A percentile compares a stretch with the other conserved stretches of the same genome.
Evolutionary conservation across 1,139 yeast species (phyloP).

Genomic region (Insectozyma bohioensis): DNA sequence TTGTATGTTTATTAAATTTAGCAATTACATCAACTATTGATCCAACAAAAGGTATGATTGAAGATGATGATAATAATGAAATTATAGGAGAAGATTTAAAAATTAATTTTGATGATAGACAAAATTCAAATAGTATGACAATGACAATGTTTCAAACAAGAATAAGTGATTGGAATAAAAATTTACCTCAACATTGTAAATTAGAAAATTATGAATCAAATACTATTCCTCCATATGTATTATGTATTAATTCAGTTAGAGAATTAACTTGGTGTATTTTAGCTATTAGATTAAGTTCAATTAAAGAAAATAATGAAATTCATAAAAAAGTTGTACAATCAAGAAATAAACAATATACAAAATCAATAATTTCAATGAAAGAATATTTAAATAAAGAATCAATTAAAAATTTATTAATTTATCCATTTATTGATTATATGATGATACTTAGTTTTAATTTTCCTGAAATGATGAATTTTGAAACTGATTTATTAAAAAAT

Average conservation of each 20-base stretch:
- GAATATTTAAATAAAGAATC: slow-evolving; percentile 14
- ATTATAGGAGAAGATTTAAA: slow-evolving; percentile 3
- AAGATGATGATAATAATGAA: slow-evolving; percentile 8
- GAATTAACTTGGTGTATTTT: slow-evolving; percentile 22
- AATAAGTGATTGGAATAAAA: slow-evolving; percentile 15
- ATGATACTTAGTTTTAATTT: slow-evolving; percentile 20
- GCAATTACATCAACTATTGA: slow-evolving; percentile 24
- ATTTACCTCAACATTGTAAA: slow-evolving; percentile 19
- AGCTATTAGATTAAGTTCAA: slow-evolving; percentile 19
- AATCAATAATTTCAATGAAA: slow-evolving; percentile 16
- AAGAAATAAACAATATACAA: slow-evolving; percentile 19
- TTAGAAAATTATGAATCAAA: slow-evolving; percentile 10
- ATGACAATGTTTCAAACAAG: slow-evolving; percentile 17
- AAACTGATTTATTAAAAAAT: slow-evolving; percentile 11
- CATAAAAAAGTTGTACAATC: slow-evolving; percentile 16
- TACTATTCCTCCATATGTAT: slow-evolving; percentile 17
- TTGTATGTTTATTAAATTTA: slow-evolving; percentile 18
- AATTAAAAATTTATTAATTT: slow-evolving; percentile 13
- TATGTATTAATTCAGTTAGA: slow-evolving; percentile 17
- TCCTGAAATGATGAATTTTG: slow-evolving; percentile 21
- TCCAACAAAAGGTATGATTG: slow-evolving; percentile 14
- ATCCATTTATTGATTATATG: slow-evolving; percentile 21
- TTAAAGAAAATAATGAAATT: slow-evolving; percentile 12
- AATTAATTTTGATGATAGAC: slow-evolving; percentile 14
- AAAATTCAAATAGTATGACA: slow-evolving; percentile 15